phyloP scores from a whole-genome alignment of 192 early-diverging fungal species.

The Backusella morwellensis region DNA sequence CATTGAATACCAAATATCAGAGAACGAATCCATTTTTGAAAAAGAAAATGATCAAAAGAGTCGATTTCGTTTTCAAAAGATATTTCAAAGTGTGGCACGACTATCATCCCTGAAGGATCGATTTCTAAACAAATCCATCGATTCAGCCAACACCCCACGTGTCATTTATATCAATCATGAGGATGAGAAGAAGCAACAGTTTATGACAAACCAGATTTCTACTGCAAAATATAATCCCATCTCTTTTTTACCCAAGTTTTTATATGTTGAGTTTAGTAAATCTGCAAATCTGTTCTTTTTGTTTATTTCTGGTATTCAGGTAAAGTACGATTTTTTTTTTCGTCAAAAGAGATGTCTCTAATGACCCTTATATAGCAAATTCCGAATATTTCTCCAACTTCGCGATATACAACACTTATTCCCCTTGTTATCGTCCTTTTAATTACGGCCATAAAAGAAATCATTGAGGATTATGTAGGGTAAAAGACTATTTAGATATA shows the following conservation, averaged over 20 bases:
- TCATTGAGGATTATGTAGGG: slow-evolving; percentile 74
- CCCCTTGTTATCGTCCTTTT: slow-evolving; percentile 74
- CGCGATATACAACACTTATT: slow-evolving; percentile 78
- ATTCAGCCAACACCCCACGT: slow-evolving; percentile 37
- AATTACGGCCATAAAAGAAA: slow-evolving; percentile 87
- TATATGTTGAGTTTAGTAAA: slow-evolving; percentile 96
- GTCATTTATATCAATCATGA: slow-evolving; percentile 91
- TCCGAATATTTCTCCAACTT: slow-evolving; percentile 87
- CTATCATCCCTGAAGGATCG: background rate
- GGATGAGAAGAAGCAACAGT: slow-evolving; percentile 44
- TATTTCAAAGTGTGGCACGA: background rate
- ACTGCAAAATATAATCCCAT: slow-evolving; percentile 93
- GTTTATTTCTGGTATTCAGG: slow-evolving; percentile 74
- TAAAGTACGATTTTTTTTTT: slow-evolving; percentile 24
- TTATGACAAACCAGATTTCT: slow-evolving; percentile 85
- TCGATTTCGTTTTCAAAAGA: too few relatives aligned
- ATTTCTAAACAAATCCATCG: background rate
- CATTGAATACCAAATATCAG: background rate
- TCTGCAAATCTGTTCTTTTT: slow-evolving; percentile 79
- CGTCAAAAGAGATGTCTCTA: background rate
- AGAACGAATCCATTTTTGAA: background rate
- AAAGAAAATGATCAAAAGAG: too few relatives aligned
- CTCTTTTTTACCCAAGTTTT: slow-evolving; percentile 92
- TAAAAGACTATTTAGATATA: background rate
- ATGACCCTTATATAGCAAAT: slow-evolving; percentile 71